Evolutionary conservation across 2,329 filamentous ascomycete genomes (phyloP), one percentile per base, ranked within the genome.

Genomic region (Drechslerella stenobrocha): DNA sequence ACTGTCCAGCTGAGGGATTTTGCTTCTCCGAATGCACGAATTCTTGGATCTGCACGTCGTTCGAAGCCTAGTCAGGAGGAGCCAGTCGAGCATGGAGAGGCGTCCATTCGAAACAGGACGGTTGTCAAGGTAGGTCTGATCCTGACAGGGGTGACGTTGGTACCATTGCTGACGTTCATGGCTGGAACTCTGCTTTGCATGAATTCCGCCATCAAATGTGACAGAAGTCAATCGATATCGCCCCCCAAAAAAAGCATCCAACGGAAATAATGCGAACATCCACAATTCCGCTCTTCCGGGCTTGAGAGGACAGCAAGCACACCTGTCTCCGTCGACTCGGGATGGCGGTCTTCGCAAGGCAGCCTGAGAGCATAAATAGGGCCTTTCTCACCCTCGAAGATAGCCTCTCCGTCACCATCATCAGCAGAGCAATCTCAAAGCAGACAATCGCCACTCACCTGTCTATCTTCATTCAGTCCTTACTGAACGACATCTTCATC

Each of bases 311-410:
- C 26, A 56, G 46, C 34, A 53, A 22, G 18, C 40, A 52, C 48
- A 40, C 45, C 55, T 48, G 44, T 26, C 48, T 45, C 50, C 32
- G 51, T 60, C 51, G 48, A 22, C 48, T 50, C 48, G 35, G 46
- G 34, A 67, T 67, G 44, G 20, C 60, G 30, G 55, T 24, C 44
- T 45, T 60, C 52, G 51, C 30, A 60, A 30, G 50, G 44, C 37
- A 28, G 52, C 55, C 34, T 32, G 37, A 60, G 34, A 55, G 63
- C 70, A 73, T 73, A 73, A 73, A 73, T 73, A 73, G 71, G 55
- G 60, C 64, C 70, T 61, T 47, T 60, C 47, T 63, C 18, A 67
- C 66, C 61, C 58, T 69, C 67, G 63, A 70, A 66, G 45, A 65
- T 51, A 44, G 30, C 56, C 50, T 55, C 44, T 40, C 47, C 55